Evolutionary conservation across 78 protist genomes (phyloP).

Genomic region (Planoprotostelium fungivorum): DNA sequence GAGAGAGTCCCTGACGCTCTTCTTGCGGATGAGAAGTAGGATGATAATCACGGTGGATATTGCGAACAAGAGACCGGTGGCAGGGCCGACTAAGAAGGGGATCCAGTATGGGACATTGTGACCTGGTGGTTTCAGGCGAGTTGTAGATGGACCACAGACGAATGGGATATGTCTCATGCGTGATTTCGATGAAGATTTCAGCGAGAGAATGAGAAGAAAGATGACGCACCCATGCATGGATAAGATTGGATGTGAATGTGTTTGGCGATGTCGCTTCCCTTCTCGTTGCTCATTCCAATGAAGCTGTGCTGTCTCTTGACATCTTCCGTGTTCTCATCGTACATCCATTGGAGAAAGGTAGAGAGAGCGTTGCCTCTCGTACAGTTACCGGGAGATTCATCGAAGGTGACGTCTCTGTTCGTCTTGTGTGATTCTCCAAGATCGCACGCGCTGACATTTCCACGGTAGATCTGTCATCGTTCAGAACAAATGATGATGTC

Average conservation of each 20-base stretch:
- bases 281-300: background rate
- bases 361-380: background rate
- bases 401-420: too few species aligned
- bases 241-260: background rate
- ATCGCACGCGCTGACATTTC: too few species aligned
- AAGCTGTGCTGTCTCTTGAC: background rate
- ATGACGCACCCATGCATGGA: background rate
- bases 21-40: background rate
- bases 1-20: too few species aligned
- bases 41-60: too few species aligned
- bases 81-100: background rate
- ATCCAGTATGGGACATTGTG: background rate
- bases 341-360: background rate
- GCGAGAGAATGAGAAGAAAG: background rate
- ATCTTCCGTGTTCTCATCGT: background rate
- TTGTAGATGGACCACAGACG: too few species aligned
- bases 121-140: background rate
- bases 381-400: too few species aligned
- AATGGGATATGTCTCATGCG: too few species aligned
- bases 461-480: too few species aligned
- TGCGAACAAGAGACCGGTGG: background rate
- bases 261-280: background rate
- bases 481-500: too few species aligned
- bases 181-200: background rate
- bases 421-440: too few species aligned